These are phyloP conservation scores for Brettanomyces naardenensis DNA, from an alignment of 805 yeast genomes.

Conservation along the genomic window DNA sequence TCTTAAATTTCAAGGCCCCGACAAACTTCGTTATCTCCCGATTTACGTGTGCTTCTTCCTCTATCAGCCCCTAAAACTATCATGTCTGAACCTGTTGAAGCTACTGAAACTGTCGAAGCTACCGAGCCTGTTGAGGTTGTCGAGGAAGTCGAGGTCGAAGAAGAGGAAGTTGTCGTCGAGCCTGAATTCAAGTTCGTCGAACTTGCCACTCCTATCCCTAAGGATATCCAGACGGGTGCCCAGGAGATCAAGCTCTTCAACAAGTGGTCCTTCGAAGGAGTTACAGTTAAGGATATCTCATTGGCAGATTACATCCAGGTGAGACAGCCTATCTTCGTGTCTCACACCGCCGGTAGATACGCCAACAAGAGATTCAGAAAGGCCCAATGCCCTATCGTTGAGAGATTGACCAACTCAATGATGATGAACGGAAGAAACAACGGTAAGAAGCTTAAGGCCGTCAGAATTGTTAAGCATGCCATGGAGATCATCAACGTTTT, in stretches of 20 bases:
- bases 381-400: constrained; percentile 99
- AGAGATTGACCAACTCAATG: constrained; percentile 98
- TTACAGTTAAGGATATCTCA: constrained; percentile 96
- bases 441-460: constrained; percentile 99
- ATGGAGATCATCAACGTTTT: constrained; percentile 94
- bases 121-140: constrained; percentile 36
- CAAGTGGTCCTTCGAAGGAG: constrained; percentile 99
- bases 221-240: constrained; percentile 92
- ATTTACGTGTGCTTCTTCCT: too few relatives aligned
- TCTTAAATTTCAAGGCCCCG: too few relatives aligned
- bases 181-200: constrained; percentile 64
- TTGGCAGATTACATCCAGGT: constrained; percentile 97
- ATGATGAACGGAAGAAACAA: constrained; percentile 99
- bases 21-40: too few relatives aligned
- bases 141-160: constrained; percentile 47
- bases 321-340: constrained; percentile 93
- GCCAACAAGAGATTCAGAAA: constrained; percentile 99
- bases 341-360: constrained; percentile 99
- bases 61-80: too few relatives aligned
- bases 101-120: neutral
- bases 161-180: constrained; percentile 77
- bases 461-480: constrained; percentile 99
- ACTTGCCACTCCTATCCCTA: constrained; percentile 95
- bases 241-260: constrained; percentile 96
- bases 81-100: constrained; percentile 42